Conservation (phyloP, 805 yeast genomes). For the Novakomyces olei region DNA sequence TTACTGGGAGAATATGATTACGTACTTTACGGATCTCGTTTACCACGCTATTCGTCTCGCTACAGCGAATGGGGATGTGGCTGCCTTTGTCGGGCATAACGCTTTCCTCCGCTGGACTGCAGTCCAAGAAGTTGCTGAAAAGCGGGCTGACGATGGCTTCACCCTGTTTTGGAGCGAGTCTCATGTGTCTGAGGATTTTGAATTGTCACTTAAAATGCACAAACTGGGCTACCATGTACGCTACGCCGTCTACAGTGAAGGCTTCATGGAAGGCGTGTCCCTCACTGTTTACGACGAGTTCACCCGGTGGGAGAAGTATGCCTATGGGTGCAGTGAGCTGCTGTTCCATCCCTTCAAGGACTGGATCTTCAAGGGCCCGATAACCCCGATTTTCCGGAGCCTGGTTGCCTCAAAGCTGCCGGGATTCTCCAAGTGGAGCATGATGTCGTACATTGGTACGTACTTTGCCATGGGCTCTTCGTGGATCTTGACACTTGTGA, state of each 20-base stretch:
- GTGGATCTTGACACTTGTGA: constrained; percentile 5
- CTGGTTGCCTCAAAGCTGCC: constrained; percentile 7
- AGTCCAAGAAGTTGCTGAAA: constrained; percentile 7
- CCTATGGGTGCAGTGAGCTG: constrained; percentile 8
- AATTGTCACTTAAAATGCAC: constrained; percentile 8
- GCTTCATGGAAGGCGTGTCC: constrained; percentile 9
- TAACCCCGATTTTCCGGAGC: constrained; percentile 7
- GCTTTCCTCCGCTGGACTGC: constrained; percentile 9
- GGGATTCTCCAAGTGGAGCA: constrained; percentile 7
- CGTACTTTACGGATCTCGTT: constrained; percentile 9
- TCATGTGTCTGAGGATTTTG: constrained; percentile 9
- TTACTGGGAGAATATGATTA: constrained; percentile 8
- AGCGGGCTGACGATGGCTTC: no score
- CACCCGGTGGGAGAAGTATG: constrained; percentile 9
- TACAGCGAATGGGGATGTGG: constrained; percentile 8
- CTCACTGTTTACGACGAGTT: constrained; percentile 8
- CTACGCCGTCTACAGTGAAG: constrained; percentile 5
- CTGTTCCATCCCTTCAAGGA: constrained; percentile 6
- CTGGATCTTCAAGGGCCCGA: constrained; percentile 5
- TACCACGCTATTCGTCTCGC: constrained; percentile 8
- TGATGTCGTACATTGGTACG: constrained; percentile 8
- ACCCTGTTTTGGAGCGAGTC: constrained; percentile 8
- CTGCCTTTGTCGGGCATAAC: constrained; percentile 9
- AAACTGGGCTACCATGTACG: constrained; percentile 7
- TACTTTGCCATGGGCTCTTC: constrained; percentile 8